These are phyloP conservation scores for Pleodorina starrii DNA, from an alignment of 139 green algal species.

Conservation along the genomic window DNA sequence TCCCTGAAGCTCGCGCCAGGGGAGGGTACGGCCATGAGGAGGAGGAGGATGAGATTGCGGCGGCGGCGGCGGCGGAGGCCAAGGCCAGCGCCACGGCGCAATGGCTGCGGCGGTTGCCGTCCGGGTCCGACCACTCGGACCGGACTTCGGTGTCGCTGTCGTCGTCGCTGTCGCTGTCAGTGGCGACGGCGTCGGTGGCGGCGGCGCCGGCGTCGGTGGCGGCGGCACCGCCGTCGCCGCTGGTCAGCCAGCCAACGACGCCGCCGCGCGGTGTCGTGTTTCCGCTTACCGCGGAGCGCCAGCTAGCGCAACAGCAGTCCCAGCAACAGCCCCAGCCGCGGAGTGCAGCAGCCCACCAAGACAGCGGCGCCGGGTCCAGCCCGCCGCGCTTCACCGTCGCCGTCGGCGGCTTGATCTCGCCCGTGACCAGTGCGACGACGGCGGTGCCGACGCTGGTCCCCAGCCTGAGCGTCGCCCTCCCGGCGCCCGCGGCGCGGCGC, in stretches of 20 bases:
- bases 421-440: too few species aligned
- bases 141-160: slow-evolving; percentile 1
- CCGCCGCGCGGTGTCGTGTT: neutral
- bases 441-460: neutral
- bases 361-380: neutral
- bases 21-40: too few species aligned
- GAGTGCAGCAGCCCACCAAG: too few species aligned
- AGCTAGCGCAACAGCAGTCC: slow-evolving; percentile 2
- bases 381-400: neutral
- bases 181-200: neutral
- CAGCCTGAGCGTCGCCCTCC: neutral
- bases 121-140: neutral
- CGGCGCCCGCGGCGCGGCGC: too few species aligned
- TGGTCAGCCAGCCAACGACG: neutral
- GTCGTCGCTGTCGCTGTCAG: neutral
- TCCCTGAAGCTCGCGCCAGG: too few species aligned
- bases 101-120: neutral
- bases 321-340: neutral
- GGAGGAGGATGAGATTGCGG: neutral
- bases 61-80: neutral
- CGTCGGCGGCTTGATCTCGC: too few species aligned
- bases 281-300: neutral
- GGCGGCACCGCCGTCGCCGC: neutral
- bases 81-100: neutral
- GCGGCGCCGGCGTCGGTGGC: neutral